These are phyloP conservation scores for Debaryomyces sp. DNA, from an alignment of 1,139 yeast genomes.

Conservation along the genomic window DNA sequence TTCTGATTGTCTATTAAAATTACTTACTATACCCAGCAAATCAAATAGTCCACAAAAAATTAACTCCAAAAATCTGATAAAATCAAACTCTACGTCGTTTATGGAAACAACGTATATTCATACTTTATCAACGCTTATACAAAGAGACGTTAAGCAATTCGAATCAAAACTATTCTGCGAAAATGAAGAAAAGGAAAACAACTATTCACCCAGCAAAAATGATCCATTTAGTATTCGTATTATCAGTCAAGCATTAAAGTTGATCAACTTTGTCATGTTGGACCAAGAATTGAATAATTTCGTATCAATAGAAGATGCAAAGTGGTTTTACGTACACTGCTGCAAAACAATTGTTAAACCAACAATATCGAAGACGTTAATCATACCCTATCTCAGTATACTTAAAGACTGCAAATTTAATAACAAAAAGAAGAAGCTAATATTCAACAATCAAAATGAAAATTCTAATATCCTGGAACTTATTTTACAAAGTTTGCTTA, in stretches of 20 bases:
- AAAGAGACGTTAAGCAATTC: conserved; percentile 31
- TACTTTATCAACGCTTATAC: conserved; percentile 26
- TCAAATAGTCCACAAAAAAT: conserved; percentile 10
- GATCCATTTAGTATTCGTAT: conserved; percentile 45
- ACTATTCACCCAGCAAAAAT: conserved; percentile 16
- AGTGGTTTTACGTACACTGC: conserved; percentile 45
- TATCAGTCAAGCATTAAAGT: conserved; percentile 43
- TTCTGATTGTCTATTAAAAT: conserved; percentile 13
- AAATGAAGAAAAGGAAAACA: conserved; percentile 22
- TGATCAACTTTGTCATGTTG: conserved; percentile 33
- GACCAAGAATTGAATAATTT: conserved; percentile 34
- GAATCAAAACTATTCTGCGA: conserved; percentile 28
- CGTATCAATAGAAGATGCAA: conserved; percentile 34
- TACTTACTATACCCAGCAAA: conserved; percentile 10
- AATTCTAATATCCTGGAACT: conserved; percentile 36
- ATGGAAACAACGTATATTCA: conserved; percentile 19
- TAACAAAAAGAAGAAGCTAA: conserved; percentile 27
- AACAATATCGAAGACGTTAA: conserved; percentile 38
- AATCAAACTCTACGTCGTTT: background rate
- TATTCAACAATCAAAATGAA: conserved; percentile 26
- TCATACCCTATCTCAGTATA: conserved; percentile 40
- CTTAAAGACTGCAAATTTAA: conserved; percentile 42
- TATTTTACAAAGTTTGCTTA: conserved; percentile 38
- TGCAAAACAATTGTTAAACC: conserved; percentile 33
- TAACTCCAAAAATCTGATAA: background rate